Evolutionary conservation across 1,284 basidiomycete genomes (phyloP), one percentile per base, ranked within the genome.

Genomic region (Cutaneotrichosporon daszewskae): DNA sequence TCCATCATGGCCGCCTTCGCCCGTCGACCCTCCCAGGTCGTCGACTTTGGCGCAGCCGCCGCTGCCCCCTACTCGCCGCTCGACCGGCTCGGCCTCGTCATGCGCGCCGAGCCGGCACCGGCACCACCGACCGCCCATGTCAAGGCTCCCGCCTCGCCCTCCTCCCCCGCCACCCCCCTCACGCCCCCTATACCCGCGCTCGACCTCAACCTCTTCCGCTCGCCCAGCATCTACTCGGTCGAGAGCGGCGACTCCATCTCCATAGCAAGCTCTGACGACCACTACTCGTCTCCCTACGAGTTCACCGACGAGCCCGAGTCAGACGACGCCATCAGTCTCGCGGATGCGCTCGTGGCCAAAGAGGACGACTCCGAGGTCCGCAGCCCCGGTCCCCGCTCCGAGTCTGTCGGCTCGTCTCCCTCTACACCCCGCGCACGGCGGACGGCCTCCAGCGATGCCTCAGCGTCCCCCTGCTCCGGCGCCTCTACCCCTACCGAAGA

Each of bases 141-240:
- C 4, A 5, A 10, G n/a, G 14, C 22, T 20, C 17, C 26, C n/a
- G 13, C 7, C 17, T 29, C 32, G 16, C 17, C 39, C 18, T 10
- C 33, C 28, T 14, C 20, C 14, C 11, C 26, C 33, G 19, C 32
- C 19, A 31, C 37, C 7, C 13, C 24, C 18, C 12, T 41, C 20
- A 22, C 45, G n/a, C 50, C 53, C 11, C 53, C 59, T 10, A 56
- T 66, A 26, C 66, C 66, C n/a, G 37, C 60, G 0, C 45, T 69
- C 36, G 51, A 66, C 36, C 54, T 67, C 37, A 64, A 67, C 41
- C 54, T 69, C 20, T 69, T 69, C 43, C 58, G 65, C 13, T 53
- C 58, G 5, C 50, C 54, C 12, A 63, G 59, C 10, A 44, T 64
- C 34, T 63, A 62, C 45, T 67, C 65, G 9, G 53, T 65, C 43